phyloP scores from a whole-genome alignment of 257 asterid species.

The Capsicum rhomboideum region DNA sequence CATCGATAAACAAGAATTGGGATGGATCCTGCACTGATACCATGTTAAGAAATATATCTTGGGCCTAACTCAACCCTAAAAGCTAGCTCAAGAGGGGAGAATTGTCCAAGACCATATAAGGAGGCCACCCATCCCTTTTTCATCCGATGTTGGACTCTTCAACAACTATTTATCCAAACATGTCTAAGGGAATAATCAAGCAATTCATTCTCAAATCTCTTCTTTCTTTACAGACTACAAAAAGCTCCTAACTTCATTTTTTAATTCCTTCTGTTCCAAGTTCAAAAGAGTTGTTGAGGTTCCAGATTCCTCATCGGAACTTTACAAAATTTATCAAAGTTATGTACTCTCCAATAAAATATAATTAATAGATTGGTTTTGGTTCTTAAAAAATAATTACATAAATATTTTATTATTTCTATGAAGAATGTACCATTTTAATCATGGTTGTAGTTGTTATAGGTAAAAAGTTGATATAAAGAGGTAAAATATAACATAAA shows the following conservation, averaged over 20 bases:
- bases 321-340: neutral
- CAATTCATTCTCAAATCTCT: neutral
- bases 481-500: neutral
- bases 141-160: neutral
- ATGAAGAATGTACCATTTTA: neutral
- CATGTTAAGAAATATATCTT: neutral
- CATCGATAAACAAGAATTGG: neutral
- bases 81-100: neutral
- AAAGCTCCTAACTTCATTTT: neutral
- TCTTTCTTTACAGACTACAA: neutral
- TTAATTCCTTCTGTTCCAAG: neutral
- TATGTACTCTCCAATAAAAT: neutral
- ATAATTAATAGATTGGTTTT: neutral
- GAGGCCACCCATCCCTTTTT: neutral
- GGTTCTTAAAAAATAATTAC: neutral
- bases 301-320: neutral
- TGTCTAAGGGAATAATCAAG: neutral
- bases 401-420: neutral
- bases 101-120: neutral
- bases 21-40: too few relatives aligned
- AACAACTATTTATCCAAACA: neutral
- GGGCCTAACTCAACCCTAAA: neutral
- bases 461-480: neutral
- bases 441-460: neutral
- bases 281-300: neutral